phyloP scores from a whole-genome alignment of 2,329 filamentous ascomycete genomes.

The Ascocoryne sarcoides region DNA sequence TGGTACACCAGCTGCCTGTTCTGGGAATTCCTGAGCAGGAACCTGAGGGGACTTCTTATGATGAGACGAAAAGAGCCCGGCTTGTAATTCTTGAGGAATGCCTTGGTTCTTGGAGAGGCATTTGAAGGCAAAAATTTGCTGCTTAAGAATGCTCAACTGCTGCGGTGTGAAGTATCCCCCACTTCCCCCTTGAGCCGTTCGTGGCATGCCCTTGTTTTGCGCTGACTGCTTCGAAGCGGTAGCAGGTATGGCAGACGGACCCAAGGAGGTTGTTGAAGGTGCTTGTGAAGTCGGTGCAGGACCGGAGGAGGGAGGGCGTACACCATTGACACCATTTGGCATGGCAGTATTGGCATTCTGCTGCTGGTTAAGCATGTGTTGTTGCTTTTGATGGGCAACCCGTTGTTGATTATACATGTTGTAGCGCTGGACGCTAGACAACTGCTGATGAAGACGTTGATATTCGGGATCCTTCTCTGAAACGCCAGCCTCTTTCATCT shows the following conservation, averaged over 20 bases:
- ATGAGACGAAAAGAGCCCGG: slow-evolving; percentile 70
- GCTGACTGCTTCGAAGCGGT: slow-evolving; percentile 14
- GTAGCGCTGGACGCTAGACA: slow-evolving; percentile 62
- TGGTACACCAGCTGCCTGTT: slow-evolving; percentile 21
- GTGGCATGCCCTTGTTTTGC: slow-evolving; percentile 22
- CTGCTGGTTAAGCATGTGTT: slow-evolving; percentile 37
- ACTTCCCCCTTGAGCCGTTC: slow-evolving; percentile 26
- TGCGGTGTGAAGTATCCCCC: slow-evolving; percentile 65
- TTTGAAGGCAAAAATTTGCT: slow-evolving; percentile 89
- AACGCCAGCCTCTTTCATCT: slow-evolving; percentile 81
- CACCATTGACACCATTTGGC: slow-evolving; percentile 48
- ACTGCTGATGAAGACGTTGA: slow-evolving; percentile 69
- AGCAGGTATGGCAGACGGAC: slow-evolving; percentile 25
- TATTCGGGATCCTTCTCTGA: slow-evolving; percentile 78
- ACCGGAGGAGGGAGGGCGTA: slow-evolving; percentile 30
- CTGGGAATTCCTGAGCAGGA: slow-evolving; percentile 16
- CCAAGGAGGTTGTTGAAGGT: slow-evolving; percentile 19
- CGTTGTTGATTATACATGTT: slow-evolving; percentile 31
- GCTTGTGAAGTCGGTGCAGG: slow-evolving; percentile 16
- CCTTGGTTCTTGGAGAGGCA: slow-evolving; percentile 79
- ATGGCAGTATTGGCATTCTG: slow-evolving; percentile 47
- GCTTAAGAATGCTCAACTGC: slow-evolving; percentile 68
- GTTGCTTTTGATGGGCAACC: slow-evolving; percentile 44
- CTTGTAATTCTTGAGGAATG: slow-evolving; percentile 69
- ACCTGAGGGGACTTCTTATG: slow-evolving; percentile 43